Base-by-base conservation (phyloP, 305 asterid genomes). In the Solanum aculeatissimum region DNA sequence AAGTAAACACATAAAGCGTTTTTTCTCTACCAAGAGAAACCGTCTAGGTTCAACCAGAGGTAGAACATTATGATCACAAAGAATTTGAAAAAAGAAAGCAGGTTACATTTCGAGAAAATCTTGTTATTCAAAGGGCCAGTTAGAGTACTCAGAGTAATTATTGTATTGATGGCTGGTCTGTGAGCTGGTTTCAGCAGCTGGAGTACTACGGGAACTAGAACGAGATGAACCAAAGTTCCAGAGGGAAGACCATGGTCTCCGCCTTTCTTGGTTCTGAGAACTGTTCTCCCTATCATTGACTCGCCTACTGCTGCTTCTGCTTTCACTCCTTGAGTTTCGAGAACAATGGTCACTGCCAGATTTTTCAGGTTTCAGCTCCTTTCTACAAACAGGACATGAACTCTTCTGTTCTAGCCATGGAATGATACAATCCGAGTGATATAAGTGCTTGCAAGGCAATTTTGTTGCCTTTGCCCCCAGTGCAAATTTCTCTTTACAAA, bases 341-440 rank as follows among this genome's bases (percentile, higher is more conserved):
- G 83, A 58, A 65, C 45, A 80, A 62, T 83, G 40, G 21, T 74
- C 88, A 11, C 77, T 55, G 27, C 83, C 69, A 21, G 85, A 69
- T 25, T 70, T 79, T 83, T 83, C 88, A 16, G 86, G 35, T 68
- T 85, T 68, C 25, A 95, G 78, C 91, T 92, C 97, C 81, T 89
- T 88, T 4, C 99, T 91, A 88, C 99, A 95, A 80, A 95, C 97
- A 7, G 98, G 99, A 88, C 98, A 95, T 1, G 98, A 92, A 66
- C 90, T 91, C 25, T 91, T 88, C 32, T 93, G 97, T 49, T 92
- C 92, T 74, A 95, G 87, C 99, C 99, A 95, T 0, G 98, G 97
- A 18, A 87, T 90, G 19, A 95, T 94, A 78, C 99, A 95, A 60
- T 92, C 98, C 1, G 94, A 84, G 89, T 96, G 99, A 84, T 96